phyloP scores from a whole-genome alignment of 208 protist species.

The Trypanosoma cruzi region DNA sequence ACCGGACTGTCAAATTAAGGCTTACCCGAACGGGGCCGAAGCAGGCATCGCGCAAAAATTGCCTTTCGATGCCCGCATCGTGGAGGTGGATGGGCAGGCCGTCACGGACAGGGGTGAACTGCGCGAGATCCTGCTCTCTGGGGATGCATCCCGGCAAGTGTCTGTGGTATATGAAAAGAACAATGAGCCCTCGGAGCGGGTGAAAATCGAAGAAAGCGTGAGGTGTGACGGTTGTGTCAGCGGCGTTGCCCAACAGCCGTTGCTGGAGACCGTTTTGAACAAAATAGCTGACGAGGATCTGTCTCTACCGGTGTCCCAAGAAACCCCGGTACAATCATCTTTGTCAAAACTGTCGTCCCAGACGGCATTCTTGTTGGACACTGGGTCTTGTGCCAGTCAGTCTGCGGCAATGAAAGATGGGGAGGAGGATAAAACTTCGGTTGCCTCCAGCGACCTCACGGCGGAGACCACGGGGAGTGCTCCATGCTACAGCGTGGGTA shows the following conservation, averaged over 20 bases:
- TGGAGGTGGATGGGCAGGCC: slow-evolving; percentile 43
- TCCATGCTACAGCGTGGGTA: neutral
- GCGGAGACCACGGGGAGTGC: neutral
- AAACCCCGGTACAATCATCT: neutral
- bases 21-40: slow-evolving; percentile 29
- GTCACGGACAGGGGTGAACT: slow-evolving; percentile 60
- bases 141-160: slow-evolving; percentile 21
- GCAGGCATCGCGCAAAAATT: slow-evolving; percentile 35
- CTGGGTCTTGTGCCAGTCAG: neutral
- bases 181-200: slow-evolving; percentile 27
- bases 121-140: slow-evolving; percentile 41
- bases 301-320: neutral
- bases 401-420: neutral
- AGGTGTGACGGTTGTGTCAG: slow-evolving; percentile 49
- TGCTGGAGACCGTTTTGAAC: neutral
- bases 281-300: neutral
- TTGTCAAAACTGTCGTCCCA: neutral
- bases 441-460: slow-evolving; percentile 10
- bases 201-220: slow-evolving; percentile 66
- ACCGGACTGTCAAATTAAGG: slow-evolving; percentile 66
- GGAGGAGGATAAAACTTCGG: neutral
- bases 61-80: slow-evolving; percentile 34
- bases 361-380: neutral
- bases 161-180: slow-evolving; percentile 45
- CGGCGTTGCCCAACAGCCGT: slow-evolving; percentile 23